Conservation (phyloP, 176 grass and related monocot species). For the Lolium perenne region DNA sequence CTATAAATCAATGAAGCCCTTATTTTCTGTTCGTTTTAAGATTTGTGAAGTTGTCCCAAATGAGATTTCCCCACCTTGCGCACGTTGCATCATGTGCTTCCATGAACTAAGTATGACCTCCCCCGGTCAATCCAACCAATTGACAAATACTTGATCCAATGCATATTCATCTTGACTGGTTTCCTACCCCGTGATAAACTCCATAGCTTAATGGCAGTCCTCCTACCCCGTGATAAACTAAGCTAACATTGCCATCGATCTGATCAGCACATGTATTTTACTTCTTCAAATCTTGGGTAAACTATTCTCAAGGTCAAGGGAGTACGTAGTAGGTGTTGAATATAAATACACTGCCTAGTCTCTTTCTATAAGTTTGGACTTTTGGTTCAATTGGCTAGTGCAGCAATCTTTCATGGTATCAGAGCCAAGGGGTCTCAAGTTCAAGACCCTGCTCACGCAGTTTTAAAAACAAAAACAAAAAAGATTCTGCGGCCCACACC, state of each 20-base stretch:
- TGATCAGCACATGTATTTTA: background rate
- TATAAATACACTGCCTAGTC: too few relatives aligned
- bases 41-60: background rate
- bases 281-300: background rate
- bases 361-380: too few relatives aligned
- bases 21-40: background rate
- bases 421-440: too few relatives aligned
- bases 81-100: background rate
- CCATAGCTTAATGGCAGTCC: constrained; percentile 1
- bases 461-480: too few relatives aligned
- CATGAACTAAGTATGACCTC: background rate
- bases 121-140: background rate
- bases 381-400: too few relatives aligned
- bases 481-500: too few relatives aligned
- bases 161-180: background rate
- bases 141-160: background rate
- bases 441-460: too few relatives aligned
- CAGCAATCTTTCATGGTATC: too few relatives aligned
- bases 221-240: constrained; percentile 3
- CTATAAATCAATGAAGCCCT: background rate
- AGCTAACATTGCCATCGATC: background rate
- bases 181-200: background rate
- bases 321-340: too few relatives aligned
- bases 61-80: background rate
- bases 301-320: background rate